These are phyloP conservation scores for Boletus sp. DNA, from an alignment of 768 basidiomycete species.

Conservation along the genomic window DNA sequence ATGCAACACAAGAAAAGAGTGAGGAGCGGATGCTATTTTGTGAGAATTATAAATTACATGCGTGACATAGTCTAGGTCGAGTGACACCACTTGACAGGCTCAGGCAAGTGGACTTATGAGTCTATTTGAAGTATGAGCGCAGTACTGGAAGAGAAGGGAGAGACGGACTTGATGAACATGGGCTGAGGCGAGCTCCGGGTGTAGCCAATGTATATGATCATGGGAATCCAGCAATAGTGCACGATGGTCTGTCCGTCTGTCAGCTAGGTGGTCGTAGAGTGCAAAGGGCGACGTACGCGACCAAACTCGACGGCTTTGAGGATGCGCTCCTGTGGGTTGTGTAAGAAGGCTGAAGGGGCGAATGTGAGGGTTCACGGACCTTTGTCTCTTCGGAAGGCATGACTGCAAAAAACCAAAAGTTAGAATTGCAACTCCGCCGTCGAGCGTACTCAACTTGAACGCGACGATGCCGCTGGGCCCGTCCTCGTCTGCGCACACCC, in stretches of 20 bases:
- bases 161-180: slow-evolving; percentile 89
- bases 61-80: not conserved
- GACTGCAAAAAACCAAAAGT: slow-evolving; percentile 15
- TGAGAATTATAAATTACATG: slow-evolving; percentile 30
- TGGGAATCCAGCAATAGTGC: slow-evolving; percentile 95
- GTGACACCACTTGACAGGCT: slow-evolving; percentile 17
- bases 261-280: not conserved
- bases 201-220: slow-evolving; percentile 95
- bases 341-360: not conserved
- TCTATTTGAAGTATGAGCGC: slow-evolving; percentile 40
- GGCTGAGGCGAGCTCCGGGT: slow-evolving; percentile 91
- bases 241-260: slow-evolving; percentile 64
- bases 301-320: slow-evolving; percentile 77
- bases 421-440: slow-evolving; percentile 33
- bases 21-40: slow-evolving; percentile 11
- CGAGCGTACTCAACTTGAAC: not conserved
- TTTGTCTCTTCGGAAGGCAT: slow-evolving; percentile 95
- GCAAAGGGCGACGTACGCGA: slow-evolving; percentile 56
- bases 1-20: too few relatives aligned
- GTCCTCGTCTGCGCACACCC: slow-evolving; percentile 42
- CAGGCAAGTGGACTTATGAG: slow-evolving; percentile 92
- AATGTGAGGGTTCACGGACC: slow-evolving; percentile 38
- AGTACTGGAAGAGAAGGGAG: not conserved
- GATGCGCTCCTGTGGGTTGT: slow-evolving; percentile 60
- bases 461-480: slow-evolving; percentile 47